Base-by-base conservation (phyloP, 352 stramenopile genomes). In the Phytophthora vignae region DNA sequence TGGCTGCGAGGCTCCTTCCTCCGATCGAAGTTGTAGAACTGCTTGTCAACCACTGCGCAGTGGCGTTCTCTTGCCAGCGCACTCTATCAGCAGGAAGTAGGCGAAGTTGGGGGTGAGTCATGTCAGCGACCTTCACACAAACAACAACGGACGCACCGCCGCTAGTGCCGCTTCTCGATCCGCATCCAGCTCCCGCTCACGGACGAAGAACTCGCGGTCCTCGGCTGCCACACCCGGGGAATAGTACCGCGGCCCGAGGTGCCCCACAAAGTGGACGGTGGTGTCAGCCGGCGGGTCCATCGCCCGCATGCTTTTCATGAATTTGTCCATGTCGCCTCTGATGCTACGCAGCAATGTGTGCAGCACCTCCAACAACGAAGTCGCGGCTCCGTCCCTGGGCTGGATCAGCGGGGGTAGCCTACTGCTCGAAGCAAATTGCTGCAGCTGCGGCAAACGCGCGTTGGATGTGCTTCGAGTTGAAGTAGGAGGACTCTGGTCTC, bases 1-100 rank as follows among this genome's bases (percentile, higher is more conserved):
- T 33, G 54, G 21, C 14, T 44, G 3, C 33, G 33, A 3, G 10
- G 33, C 50, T 61, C 36, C 21, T 58, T 68, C 44, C 56, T 72
- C 11, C 84, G 78, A 61, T 92, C 84, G 21, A 84, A 92, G 19
- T 53, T 17, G 58, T 92, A 92, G 2, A 67, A 19, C 48, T 88
- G 79, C 21, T 71, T 64, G 44, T 89, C 74, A 14, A 77, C 65
- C 6, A 77, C 52, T 7, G 83, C 81, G 29, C 82, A 90, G 56
- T 91, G 84, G n/a, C 83, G 65, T 31, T 84, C 60, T 25, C 78
- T 72, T 40, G 74, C 77, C 49, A 73, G 71, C 19, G 64, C 68
- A 9, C 74, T 81, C 84, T 92, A 19, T 15, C 14, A 50, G 21
- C 22, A 22, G 64, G 25, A 2, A 14, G 17, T 40, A 27, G 54